Percentiles rank a stretch among this genome's conserved stretches.
phyloP scores from a whole-genome alignment of 2,329 filamentous ascomycete genomes.

The Tolypocladium ovalisporum region DNA sequence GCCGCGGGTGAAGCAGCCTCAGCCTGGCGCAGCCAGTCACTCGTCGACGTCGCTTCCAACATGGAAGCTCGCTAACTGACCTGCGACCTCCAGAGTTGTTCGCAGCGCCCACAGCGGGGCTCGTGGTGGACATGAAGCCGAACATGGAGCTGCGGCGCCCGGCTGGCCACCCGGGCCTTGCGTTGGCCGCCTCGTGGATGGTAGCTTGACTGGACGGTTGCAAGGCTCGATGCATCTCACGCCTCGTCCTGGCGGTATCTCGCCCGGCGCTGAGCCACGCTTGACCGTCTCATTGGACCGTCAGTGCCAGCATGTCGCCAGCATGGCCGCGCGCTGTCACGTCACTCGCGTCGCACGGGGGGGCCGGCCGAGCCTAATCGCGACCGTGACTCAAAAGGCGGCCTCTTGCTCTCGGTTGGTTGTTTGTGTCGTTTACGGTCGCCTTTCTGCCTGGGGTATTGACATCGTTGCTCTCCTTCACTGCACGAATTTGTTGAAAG shows the following conservation, averaged over 20 bases:
- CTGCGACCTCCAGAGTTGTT: background rate
- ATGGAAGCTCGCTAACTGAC: background rate
- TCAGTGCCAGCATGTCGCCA: background rate
- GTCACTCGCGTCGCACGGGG: background rate
- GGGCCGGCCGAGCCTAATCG: background rate
- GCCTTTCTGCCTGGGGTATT: background rate
- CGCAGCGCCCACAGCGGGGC: background rate
- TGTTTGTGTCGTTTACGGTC: background rate
- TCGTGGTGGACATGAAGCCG: background rate
- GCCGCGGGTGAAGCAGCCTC: background rate
- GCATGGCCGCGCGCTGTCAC: background rate
- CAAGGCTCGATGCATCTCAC: background rate
- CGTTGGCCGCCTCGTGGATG: background rate
- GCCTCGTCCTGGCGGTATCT: background rate
- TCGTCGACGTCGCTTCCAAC: no score
- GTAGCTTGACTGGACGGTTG: background rate
- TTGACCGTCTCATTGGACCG: constrained; percentile 1
- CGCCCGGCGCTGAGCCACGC: constrained; percentile 1
- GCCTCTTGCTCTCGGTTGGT: background rate
- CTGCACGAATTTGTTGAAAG: background rate
- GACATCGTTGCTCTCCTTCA: background rate
- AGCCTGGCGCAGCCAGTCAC: background rate
- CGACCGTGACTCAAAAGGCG: background rate
- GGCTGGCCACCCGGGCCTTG: background rate
- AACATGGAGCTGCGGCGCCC: background rate